Conservation (phyloP, 805 yeast species). For the Zygoascus flipseniorum region DNA sequence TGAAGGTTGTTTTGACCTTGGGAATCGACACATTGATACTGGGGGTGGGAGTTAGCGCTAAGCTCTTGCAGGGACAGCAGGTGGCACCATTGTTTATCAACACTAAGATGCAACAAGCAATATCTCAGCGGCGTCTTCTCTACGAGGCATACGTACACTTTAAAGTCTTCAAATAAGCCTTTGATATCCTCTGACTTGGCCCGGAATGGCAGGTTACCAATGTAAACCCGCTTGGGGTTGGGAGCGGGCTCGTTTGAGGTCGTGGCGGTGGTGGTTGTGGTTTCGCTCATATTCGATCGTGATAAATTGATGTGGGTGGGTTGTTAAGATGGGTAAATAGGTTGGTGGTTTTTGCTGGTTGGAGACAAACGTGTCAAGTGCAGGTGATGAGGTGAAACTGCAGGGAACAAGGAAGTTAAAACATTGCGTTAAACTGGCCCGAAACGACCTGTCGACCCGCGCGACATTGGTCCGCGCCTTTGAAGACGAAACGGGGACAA, state of each 20-base stretch:
- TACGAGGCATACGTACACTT: conserved; percentile 34
- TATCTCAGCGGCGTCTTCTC: no score
- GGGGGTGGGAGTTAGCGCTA: no score
- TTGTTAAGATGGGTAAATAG: background rate
- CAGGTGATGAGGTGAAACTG: background rate
- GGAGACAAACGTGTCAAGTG: background rate
- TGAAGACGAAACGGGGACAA: no score
- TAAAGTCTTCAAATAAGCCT: conserved; percentile 36
- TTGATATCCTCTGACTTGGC: conserved; percentile 47
- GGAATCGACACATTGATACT: background rate
- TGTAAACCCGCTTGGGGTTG: conserved; percentile 35
- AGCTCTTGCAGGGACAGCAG: no score
- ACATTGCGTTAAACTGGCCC: no score
- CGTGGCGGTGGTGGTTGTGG: background rate
- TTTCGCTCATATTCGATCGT: background rate
- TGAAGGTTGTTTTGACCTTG: background rate
- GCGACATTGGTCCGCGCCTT: no score
- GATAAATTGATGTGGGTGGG: background rate
- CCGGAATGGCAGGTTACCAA: conserved; percentile 45
- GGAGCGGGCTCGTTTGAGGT: conserved; percentile 1
- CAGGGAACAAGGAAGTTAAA: background rate
- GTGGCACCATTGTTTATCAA: no score
- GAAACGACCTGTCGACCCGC: no score
- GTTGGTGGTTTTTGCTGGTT: background rate
- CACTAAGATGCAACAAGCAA: no score